These are phyloP conservation scores for Saraca asoca DNA, from an alignment of 331 rosid species.

Conservation along the genomic window DNA sequence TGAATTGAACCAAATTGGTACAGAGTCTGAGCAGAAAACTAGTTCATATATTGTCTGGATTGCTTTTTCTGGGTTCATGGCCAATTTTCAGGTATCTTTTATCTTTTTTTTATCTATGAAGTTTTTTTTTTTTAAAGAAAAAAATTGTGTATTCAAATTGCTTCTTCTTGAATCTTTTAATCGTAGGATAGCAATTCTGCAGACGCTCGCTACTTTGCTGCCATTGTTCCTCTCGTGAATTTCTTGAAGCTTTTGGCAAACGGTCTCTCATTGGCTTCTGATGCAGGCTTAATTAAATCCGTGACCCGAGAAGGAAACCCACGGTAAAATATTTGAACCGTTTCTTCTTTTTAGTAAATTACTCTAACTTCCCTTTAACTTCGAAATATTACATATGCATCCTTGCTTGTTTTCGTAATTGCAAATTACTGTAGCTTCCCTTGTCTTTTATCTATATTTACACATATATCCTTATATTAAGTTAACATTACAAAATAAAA, in stretches of 20 bases:
- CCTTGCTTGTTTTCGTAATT: too few species aligned
- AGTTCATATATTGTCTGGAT: constrained; percentile 85
- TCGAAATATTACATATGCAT: too few species aligned
- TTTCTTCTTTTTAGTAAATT: background rate
- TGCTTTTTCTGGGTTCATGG: constrained; percentile 82
- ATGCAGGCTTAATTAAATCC: constrained; percentile 74
- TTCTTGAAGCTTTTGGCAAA: constrained; percentile 75
- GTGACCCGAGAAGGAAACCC: constrained; percentile 86
- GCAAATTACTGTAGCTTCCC: too few species aligned
- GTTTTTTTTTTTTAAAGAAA: background rate
- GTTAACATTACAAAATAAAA: too few species aligned
- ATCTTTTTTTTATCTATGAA: background rate
- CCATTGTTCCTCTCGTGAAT: constrained; percentile 80
- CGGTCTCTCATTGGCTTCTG: constrained; percentile 67
- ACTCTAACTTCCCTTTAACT: too few species aligned
- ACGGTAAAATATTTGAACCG: constrained; percentile 42
- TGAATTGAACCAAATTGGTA: constrained; percentile 9
- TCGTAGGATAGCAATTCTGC: constrained; percentile 81
- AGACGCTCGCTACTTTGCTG: constrained; percentile 90
- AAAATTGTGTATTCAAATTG: background rate
- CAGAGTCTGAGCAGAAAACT: constrained; percentile 90
- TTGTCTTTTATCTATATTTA: too few species aligned
- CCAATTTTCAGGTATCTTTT: constrained; percentile 83
- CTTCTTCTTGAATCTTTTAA: constrained; percentile 42
- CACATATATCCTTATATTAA: too few species aligned